phyloP scores from a whole-genome alignment of 495 filamentous ascomycete species.

The Aspergillus haitiensis region DNA sequence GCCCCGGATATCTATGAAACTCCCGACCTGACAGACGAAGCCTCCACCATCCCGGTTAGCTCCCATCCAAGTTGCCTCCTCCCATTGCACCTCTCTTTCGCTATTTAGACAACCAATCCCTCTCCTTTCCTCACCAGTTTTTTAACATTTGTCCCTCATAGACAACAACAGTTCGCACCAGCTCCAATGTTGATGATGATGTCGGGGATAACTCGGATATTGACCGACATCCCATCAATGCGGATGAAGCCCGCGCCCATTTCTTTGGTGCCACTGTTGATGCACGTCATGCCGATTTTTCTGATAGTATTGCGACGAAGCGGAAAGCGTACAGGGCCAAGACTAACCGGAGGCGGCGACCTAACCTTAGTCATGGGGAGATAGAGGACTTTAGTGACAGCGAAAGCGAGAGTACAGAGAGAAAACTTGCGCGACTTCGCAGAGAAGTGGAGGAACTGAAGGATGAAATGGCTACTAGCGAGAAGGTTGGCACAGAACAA shows the following conservation, averaged over 20 bases:
- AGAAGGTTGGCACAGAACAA: conserved; percentile 20
- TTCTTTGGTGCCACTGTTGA: conserved; percentile 76
- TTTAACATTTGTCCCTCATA: conserved; percentile 29
- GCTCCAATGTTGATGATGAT: conserved; percentile 62
- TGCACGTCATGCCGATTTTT: conserved; percentile 75
- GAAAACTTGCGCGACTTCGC: conserved; percentile 74
- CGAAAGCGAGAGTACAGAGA: conserved; percentile 68
- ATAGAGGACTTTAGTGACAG: conserved; percentile 67
- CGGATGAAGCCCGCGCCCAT: conserved; percentile 73
- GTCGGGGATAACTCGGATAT: conserved; percentile 59
- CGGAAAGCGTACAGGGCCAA: conserved; percentile 78
- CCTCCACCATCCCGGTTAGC: conserved; percentile 74
- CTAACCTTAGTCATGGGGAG: conserved; percentile 54
- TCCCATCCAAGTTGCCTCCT: neutral
- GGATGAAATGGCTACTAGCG: conserved; percentile 53
- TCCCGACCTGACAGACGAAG: conserved; percentile 84
- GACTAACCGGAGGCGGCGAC: conserved; percentile 59
- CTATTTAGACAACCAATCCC: too few species aligned
- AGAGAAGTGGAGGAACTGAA: conserved; percentile 79
- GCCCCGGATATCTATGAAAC: conserved; percentile 96
- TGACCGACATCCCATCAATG: conserved; percentile 68
- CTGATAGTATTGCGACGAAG: conserved; percentile 74
- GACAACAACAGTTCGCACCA: conserved; percentile 65
- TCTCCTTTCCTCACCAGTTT: conserved; percentile 5
- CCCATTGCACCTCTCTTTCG: conserved; percentile 4